Conservation (phyloP, 2,329 filamentous ascomycete species). For the Exophiala oligosperma region DNA sequence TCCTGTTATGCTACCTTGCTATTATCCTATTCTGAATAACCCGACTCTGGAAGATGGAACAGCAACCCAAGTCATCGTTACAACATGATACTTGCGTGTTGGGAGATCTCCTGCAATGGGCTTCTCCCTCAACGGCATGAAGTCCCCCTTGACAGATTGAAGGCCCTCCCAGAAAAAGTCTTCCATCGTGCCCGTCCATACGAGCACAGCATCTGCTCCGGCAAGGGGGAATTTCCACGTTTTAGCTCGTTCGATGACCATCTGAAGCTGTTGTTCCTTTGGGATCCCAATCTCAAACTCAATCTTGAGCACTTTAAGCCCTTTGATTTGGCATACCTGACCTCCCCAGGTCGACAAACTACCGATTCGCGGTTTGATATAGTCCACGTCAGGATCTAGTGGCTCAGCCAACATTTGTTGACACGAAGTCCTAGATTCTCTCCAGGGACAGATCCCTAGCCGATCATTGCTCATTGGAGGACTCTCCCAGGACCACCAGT, state of each 20-base stretch:
- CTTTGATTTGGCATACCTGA: conserved; percentile 17
- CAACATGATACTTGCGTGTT: conserved; percentile 17
- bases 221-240: conserved; percentile 29
- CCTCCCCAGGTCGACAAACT: conserved; percentile 22
- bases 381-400: conserved; percentile 3
- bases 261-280: conserved; percentile 31
- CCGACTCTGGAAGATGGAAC: not conserved
- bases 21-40: not conserved
- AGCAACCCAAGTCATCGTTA: conserved; percentile 16
- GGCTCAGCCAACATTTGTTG: conserved; percentile 19
- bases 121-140: conserved; percentile 2
- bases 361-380: conserved; percentile 18
- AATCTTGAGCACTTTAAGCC: conserved; percentile 27
- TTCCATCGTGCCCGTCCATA: conserved; percentile 13
- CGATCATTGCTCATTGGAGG: conserved; percentile 25
- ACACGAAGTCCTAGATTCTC: conserved; percentile 19
- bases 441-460: conserved; percentile 32
- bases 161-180: conserved; percentile 18
- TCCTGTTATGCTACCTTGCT: not conserved
- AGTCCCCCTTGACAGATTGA: conserved; percentile 10
- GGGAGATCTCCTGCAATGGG: conserved; percentile 3
- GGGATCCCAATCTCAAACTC: conserved; percentile 33
- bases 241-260: conserved; percentile 27
- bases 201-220: conserved; percentile 12
- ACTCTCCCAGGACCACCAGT: conserved; percentile 35